Evolutionary conservation across 805 yeast species (phyloP), one percentile per base, ranked within the genome.

Genomic region (Starmerella floris): DNA sequence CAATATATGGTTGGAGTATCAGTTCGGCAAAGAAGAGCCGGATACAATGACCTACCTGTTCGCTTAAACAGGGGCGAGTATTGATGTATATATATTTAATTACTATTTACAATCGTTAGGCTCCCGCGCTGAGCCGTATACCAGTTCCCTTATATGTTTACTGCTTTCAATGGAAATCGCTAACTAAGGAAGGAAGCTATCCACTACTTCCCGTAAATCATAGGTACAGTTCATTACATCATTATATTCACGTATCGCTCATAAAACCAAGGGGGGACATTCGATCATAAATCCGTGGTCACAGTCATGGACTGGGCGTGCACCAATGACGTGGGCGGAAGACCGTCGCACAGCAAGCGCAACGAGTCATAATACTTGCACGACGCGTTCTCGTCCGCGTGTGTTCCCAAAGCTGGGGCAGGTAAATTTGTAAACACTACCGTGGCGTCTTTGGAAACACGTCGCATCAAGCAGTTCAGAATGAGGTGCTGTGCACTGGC

Each of bases 231-330:
- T n/a, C n/a, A n/a, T n/a, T n/a, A n/a, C n/a, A n/a, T 4, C 23
- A 8, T 23, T 4, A 5, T 4, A 10, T 30, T 15, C 32, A 13
- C 25, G 20, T 15, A 25, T 17, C 9, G 10, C 10, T 17, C 21
- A 30, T 15, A n/a, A 30, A 30, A 30, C 15, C 15, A 30, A 11
- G 6, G 17, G 8, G 32, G 17, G n/a, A n/a, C n/a, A n/a, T n/a
- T n/a, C n/a, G n/a, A 11, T 51, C 63, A 87, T 48, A 88, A 65
- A 27, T 94, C 91, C 5, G 96, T 87, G 0, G 98, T 88, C 2
- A 88, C 98, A 0, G 98, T 91, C 69, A 91, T 85, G 0, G 94
- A 80, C 63, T 84, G 94, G 0, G 96, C 83, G 56, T 91, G 88
- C 42, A 91, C 70, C 48, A 91, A 61, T 58, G 91, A 58, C 1